Evolutionary conservation across 2,329 filamentous ascomycete genomes (phyloP), one percentile per base, ranked within the genome.

Genomic region (Talaromyces amestolkiae): DNA sequence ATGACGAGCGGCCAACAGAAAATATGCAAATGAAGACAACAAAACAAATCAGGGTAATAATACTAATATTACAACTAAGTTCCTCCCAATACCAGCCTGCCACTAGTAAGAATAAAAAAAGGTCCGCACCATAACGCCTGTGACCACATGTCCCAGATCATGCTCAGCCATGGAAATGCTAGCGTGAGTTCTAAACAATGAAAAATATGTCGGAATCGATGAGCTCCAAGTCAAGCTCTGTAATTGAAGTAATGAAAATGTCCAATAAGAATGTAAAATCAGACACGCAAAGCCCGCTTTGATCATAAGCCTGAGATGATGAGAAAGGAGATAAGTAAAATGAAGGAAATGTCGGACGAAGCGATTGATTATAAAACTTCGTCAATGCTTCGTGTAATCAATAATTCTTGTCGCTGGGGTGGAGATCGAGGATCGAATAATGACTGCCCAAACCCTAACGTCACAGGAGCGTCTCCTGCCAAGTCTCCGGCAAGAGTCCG

Each of bases 321-420:
- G 35, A 64, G 60, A 43, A 60, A 35, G 13, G 37, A 61, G 65
- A 67, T 67, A 68, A 65, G 65, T 49, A 71, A 31, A 69, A 65
- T 61, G 70, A 68, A 61, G 31, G 63, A 53, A 19, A 53, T 45
- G 51, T n/a, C 13, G 10, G 33, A 37, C 41, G 15, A 47, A 35
- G 33, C 9, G 5, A 24, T 22, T 39, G 66, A 71, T 77, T 74
- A 80, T 67, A 80, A 72, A 70, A 80, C 79, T 72, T 80, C 78
- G 68, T 80, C 78, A 72, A 80, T 80, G 68, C 75, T 80, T 73
- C 78, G 77, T 77, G 80, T 78, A 65, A 80, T 79, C 62, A 80
- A 66, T 24, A 75, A 73, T 66, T 79, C 78, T 22, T 71, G 71
- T 45, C 75, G 72, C 56, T 73, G 73, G 15, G 77, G 76, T 43